Evolutionary conservation across 139 green algal genomes (phyloP), one percentile per base, ranked within the genome.

Genomic region (Micractinium sp.): DNA sequence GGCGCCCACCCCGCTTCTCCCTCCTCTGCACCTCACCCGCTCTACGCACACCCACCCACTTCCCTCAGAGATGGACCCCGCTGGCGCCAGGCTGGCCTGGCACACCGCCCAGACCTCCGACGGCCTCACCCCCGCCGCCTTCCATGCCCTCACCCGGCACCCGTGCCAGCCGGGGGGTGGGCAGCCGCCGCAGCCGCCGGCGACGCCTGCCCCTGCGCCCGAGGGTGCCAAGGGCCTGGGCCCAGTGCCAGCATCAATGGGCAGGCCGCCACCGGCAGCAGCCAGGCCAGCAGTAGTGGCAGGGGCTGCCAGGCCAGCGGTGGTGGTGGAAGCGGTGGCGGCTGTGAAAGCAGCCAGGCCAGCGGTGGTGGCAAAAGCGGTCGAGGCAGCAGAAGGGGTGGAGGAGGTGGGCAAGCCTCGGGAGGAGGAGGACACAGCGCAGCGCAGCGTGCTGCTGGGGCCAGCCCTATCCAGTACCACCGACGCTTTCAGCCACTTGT

Each of bases 61-160:
- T 20, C 23, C 22, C 53, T 4, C 81, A 86, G 81, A 73, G 5
- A 38, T 86, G 81, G 33, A 86, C 56, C 81, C 81, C 35, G 56
- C 81, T 47, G 56, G 53, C 22, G 81, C 81, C 23, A 20, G 33
- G 4, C 4, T 27, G 1, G 56, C n/a, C 56, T 86, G 81, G 81
- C 81, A 74, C 81, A 56, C 56, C 16, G 35, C 81, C 56, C 19
- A 56, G 13, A 86, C 81, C 56, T n/a, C 56, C 15, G 81, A 86
- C 13, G 81, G 81, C 81, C 81, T 75, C 33, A 86, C 56, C 18
- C 81, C 81, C 9, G 81, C 81, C n/a, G 56, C n/a, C 56, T 86
- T 86, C 74, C 56, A 60, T 2, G 81, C 81, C 77, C 77, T 82
- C 23, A 29, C 77, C 38, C 27, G 27, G 22, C 38, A 77, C 27